A percentile compares a stretch with the other conserved stretches of the same genome.
Conservation (phyloP, 768 basidiomycete species). For the Harrya chromipes region DNA sequence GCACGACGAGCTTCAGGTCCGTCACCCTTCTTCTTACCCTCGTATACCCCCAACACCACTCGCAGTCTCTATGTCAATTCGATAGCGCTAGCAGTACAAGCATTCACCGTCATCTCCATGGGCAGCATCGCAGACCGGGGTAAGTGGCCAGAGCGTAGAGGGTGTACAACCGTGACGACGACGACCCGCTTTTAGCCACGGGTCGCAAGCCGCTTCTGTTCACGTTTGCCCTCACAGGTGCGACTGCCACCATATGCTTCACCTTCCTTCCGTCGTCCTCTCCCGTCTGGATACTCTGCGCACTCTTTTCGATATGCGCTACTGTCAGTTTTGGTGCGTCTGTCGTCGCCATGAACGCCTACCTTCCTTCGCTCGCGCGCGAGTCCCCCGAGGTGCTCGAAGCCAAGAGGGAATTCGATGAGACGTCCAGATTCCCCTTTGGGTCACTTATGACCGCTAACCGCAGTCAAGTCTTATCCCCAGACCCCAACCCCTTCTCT, state of each 20-base stretch:
- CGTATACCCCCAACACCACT: neutral
- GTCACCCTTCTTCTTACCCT: neutral
- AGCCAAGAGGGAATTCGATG: slow-evolving; percentile 33
- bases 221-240: slow-evolving; percentile 69
- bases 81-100: slow-evolving; percentile 85
- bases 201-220: slow-evolving; percentile 79
- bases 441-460: too few species aligned
- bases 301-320: slow-evolving; percentile 68
- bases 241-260: slow-evolving; percentile 65
- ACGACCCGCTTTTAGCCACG: slow-evolving; percentile 43
- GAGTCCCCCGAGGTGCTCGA: slow-evolving; percentile 57
- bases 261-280: slow-evolving; percentile 71
- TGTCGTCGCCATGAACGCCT: slow-evolving; percentile 87
- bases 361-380: slow-evolving; percentile 72
- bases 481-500: slow-evolving; percentile 39
- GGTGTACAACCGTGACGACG: neutral
- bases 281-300: slow-evolving; percentile 62
- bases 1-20: slow-evolving; percentile 89
- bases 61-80: slow-evolving; percentile 84
- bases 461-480: slow-evolving; percentile 8
- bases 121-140: slow-evolving; percentile 89
- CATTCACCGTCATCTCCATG: slow-evolving; percentile 92
- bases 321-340: slow-evolving; percentile 87
- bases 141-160: slow-evolving; percentile 37
- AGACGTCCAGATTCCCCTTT: neutral